phyloP scores from a whole-genome alignment of 352 stramenopile species.

The Globisporangium echinulatum region DNA sequence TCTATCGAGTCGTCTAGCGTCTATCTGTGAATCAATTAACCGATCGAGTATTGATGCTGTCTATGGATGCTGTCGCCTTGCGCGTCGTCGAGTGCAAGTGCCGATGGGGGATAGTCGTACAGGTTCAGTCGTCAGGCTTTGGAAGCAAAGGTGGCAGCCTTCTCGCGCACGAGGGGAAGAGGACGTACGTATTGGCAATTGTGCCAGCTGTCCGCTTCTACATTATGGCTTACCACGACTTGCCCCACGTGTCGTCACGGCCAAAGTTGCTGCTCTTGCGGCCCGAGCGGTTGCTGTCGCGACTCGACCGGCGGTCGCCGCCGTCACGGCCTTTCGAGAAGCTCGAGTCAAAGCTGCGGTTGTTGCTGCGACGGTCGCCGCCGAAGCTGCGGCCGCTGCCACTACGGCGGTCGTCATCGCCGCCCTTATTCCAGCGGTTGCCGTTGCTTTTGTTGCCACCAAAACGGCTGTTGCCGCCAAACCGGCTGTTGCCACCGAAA shows the following conservation, averaged over 20 bases:
- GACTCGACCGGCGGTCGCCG: too few species aligned
- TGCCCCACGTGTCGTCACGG: conserved; percentile 21
- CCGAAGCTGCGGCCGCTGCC: conserved; percentile 11
- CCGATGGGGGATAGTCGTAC: not conserved
- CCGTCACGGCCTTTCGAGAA: conserved; percentile 21
- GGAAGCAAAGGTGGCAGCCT: not conserved
- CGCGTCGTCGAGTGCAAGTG: not conserved
- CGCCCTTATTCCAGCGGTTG: conserved; percentile 21
- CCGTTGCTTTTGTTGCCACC: conserved; percentile 17
- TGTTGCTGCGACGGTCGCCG: conserved; percentile 16
- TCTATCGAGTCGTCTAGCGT: too few species aligned
- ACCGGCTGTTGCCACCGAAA: too few species aligned
- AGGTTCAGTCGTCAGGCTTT: not conserved
- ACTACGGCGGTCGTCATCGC: conserved; percentile 20
- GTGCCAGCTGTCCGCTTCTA: too few species aligned
- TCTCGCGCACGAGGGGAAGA: not conserved
- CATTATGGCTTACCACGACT: conserved; percentile 15
- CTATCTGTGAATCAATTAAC: too few species aligned
- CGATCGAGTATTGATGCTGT: conserved; percentile 13
- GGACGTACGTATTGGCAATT: too few species aligned
- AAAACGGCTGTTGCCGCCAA: conserved; percentile 20
- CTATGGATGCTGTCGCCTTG: conserved; percentile 10
- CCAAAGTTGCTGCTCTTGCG: conserved; percentile 23
- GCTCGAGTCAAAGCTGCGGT: conserved; percentile 27
- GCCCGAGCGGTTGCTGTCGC: conserved; percentile 15